Evolutionary conservation across 31 red algal species (phyloP).

Genomic region (Asparagopsis taxiformis): DNA sequence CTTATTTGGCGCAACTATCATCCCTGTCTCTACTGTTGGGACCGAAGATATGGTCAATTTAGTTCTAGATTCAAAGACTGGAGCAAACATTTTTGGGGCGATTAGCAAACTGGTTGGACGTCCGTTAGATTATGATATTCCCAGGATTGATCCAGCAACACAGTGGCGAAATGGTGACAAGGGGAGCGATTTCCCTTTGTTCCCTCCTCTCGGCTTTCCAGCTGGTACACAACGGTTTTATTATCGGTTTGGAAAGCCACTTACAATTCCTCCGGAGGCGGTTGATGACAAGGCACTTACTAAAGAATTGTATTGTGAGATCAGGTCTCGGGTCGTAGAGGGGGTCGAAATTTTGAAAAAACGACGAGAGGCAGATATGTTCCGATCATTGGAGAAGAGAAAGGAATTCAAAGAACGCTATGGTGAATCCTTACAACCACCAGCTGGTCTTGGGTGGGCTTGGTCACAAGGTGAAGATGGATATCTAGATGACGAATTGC

Average conservation of each 20-base stretch:
- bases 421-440: conserved; percentile 19
- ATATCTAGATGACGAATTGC: conserved; percentile 48
- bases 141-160: conserved; percentile 16
- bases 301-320: conserved; percentile 29
- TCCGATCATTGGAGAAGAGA: conserved; percentile 27
- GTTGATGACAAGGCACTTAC: conserved; percentile 29
- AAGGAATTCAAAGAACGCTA: conserved; percentile 17
- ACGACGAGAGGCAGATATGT: conserved; percentile 58
- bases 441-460: conserved; percentile 42
- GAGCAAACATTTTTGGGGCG: conserved; percentile 6
- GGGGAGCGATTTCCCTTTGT: conserved; percentile 4
- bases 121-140: conserved; percentile 17
- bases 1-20: conserved; percentile 71
- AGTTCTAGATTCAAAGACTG: conserved; percentile 49
- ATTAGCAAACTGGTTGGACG: conserved; percentile 13
- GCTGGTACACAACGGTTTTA: conserved; percentile 43
- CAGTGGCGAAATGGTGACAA: conserved; percentile 5
- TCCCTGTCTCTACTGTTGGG: conserved; percentile 85
- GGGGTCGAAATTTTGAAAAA: conserved; percentile 48
- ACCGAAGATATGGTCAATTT: conserved; percentile 77
- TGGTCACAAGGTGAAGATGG: conserved; percentile 31
- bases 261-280: conserved; percentile 34
- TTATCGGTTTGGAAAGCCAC: conserved; percentile 68
- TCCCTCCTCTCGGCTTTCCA: conserved; percentile 30
- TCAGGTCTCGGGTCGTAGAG: conserved; percentile 27